Evolutionary conservation across 2,329 filamentous ascomycete species (phyloP).

Genomic region (Pestalotiopsis fici): DNA sequence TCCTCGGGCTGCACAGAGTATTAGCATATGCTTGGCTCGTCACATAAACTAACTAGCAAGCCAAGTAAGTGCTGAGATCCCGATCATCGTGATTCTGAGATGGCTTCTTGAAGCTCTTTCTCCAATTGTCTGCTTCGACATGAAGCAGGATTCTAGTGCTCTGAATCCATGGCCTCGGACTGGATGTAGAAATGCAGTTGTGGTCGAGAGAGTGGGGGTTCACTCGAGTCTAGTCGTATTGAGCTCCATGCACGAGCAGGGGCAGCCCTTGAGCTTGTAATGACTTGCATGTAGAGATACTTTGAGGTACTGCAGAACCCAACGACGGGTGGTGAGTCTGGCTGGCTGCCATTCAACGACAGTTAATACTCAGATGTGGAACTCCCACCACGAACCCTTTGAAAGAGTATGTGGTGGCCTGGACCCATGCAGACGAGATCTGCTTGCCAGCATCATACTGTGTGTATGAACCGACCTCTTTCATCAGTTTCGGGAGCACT

Average conservation of each 20-base stretch:
- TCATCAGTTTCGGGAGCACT: conserved; percentile 6
- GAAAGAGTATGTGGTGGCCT: neutral
- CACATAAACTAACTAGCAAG: neutral
- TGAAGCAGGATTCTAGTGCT: conserved; percentile 3
- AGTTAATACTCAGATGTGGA: neutral
- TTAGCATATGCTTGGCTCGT: neutral
- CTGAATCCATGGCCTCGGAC: neutral
- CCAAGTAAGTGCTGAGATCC: neutral
- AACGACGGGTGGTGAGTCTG: neutral
- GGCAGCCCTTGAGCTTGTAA: neutral
- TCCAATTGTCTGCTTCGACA: neutral
- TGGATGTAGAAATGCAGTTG: neutral
- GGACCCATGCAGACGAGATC: conserved; percentile 2
- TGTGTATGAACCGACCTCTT: neutral
- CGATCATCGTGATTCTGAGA: neutral
- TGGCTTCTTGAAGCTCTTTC: neutral
- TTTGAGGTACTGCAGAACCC: neutral
- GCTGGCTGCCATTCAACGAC: neutral
- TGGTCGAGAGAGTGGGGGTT: conserved; percentile 7
- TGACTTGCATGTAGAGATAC: conserved; percentile 10
- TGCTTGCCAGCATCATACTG: neutral
- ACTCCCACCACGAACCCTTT: conserved; percentile 1
- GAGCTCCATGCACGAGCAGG: conserved; percentile 1
- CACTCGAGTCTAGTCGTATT: neutral
- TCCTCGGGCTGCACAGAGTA: neutral